phyloP scores from a whole-genome alignment of 1,284 basidiomycete species.

The Ustilago hordei region DNA sequence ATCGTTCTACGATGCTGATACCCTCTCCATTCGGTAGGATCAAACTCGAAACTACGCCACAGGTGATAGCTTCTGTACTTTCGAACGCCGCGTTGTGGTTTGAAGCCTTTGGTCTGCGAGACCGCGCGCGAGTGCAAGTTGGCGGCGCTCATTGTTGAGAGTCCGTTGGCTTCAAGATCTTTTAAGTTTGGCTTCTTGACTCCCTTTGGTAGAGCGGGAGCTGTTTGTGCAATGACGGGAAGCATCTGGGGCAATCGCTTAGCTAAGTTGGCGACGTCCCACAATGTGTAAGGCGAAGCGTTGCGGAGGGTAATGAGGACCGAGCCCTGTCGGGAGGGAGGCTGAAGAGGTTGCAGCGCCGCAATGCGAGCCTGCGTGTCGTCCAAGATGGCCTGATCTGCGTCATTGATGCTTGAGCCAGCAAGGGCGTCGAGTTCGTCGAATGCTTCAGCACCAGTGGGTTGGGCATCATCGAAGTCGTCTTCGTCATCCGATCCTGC shows the following conservation, averaged over 20 bases:
- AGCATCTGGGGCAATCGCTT: conserved; percentile 70
- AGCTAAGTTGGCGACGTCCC: conserved; percentile 73
- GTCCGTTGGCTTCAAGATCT: conserved; percentile 35
- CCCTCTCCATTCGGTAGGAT: conserved; percentile 79
- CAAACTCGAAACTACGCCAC: conserved; percentile 85
- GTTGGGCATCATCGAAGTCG: conserved; percentile 19
- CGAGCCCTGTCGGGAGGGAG: conserved; percentile 72
- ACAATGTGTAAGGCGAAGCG: conserved; percentile 86
- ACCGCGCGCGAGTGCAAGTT: conserved; percentile 36
- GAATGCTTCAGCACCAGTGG: conserved; percentile 13
- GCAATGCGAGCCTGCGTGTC: conserved; percentile 63
- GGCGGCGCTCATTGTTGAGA: conserved; percentile 32
- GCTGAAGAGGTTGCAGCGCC: conserved; percentile 71
- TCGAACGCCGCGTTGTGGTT: conserved; percentile 72
- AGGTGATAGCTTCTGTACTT: conserved; percentile 77
- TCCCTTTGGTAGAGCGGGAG: conserved; percentile 57
- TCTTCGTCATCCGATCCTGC: conserved; percentile 42
- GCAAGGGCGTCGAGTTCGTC: conserved; percentile 10
- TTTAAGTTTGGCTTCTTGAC: conserved; percentile 46
- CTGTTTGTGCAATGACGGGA: conserved; percentile 73
- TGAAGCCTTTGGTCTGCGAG: conserved; percentile 19
- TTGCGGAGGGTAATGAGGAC: conserved; percentile 90
- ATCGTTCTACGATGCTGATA: conserved; percentile 94
- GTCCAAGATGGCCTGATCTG: conserved; percentile 57
- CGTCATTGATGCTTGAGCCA: conserved; percentile 8